phyloP scores from a whole-genome alignment of 495 filamentous ascomycete genomes.

The Aspergillus diversus region DNA sequence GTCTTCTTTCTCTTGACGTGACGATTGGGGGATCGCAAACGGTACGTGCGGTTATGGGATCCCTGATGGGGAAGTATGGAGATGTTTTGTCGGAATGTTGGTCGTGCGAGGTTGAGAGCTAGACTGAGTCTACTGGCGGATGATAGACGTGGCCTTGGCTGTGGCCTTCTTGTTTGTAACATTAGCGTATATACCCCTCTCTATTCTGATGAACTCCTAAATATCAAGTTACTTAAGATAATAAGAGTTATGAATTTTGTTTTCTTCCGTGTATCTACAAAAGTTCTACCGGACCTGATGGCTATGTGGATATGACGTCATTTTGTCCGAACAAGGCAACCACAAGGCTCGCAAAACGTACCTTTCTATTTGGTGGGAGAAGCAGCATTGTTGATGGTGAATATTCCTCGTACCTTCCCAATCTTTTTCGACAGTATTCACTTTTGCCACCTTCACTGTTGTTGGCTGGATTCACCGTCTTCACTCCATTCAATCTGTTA shows the following conservation, averaged over 20 bases:
- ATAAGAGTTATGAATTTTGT: too few species aligned
- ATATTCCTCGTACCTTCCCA: too few species aligned
- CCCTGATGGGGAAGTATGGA: conserved; percentile 23
- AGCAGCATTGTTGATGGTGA: too few species aligned
- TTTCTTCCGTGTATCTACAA: too few species aligned
- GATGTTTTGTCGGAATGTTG: conserved; percentile 34
- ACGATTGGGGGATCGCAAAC: conserved; percentile 35
- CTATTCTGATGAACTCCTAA: too few species aligned
- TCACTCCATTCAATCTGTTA: too few species aligned
- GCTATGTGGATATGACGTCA: background rate
- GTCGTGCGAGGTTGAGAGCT: conserved; percentile 21
- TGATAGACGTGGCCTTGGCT: background rate
- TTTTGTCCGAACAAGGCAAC: too few species aligned
- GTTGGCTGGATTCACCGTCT: too few species aligned
- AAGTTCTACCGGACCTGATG: background rate
- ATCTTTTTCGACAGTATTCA: too few species aligned
- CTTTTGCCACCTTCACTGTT: too few species aligned
- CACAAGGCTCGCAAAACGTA: too few species aligned
- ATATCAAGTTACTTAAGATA: background rate
- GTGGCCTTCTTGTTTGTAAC: background rate
- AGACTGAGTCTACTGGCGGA: background rate
- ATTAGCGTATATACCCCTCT: background rate
- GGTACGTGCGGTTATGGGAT: conserved; percentile 8
- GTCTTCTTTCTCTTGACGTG: conserved; percentile 27
- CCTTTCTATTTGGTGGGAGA: too few species aligned